These are phyloP conservation scores for Xerocomus brunneocitrinus DNA, from an alignment of 768 basidiomycete species.

Conservation along the genomic window DNA sequence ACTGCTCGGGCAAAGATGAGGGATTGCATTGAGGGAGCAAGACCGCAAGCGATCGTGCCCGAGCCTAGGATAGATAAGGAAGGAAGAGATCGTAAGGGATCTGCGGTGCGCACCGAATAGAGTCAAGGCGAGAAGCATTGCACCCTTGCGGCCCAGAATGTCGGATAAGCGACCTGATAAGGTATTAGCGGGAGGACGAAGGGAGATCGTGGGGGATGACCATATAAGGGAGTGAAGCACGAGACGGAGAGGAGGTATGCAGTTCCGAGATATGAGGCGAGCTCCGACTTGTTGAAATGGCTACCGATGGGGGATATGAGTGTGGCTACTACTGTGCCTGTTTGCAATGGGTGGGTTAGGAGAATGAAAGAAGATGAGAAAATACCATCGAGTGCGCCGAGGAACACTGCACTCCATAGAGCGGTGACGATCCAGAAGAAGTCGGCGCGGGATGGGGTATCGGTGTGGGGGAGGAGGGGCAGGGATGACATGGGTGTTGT, in stretches of 20 bases:
- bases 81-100: conserved; percentile 10
- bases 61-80: conserved; percentile 43
- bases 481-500: conserved; percentile 35
- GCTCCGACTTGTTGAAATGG: conserved; percentile 73
- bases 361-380: neutral
- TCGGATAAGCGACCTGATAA: conserved; percentile 73
- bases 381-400: conserved; percentile 82
- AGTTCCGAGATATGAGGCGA: conserved; percentile 85
- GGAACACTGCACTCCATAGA: conserved; percentile 78
- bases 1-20: conserved; percentile 79
- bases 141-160: conserved; percentile 79
- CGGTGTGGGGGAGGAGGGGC: conserved; percentile 44
- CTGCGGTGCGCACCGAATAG: conserved; percentile 63
- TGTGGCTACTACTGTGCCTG: conserved; percentile 82
- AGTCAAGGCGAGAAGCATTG: conserved; percentile 78
- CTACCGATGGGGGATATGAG: conserved; percentile 82
- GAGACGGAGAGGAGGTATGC: conserved; percentile 84
- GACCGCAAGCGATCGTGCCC: conserved; percentile 82
- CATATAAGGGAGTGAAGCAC: conserved; percentile 88
- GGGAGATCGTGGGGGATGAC: conserved; percentile 35
- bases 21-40: conserved; percentile 80
- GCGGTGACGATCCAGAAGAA: conserved; percentile 69
- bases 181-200: conserved; percentile 13
- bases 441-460: conserved; percentile 40
- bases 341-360: neutral